These are phyloP conservation scores for Stephanodiscus triporus DNA, from an alignment of 108 stramenopile species.

Conservation along the genomic window DNA sequence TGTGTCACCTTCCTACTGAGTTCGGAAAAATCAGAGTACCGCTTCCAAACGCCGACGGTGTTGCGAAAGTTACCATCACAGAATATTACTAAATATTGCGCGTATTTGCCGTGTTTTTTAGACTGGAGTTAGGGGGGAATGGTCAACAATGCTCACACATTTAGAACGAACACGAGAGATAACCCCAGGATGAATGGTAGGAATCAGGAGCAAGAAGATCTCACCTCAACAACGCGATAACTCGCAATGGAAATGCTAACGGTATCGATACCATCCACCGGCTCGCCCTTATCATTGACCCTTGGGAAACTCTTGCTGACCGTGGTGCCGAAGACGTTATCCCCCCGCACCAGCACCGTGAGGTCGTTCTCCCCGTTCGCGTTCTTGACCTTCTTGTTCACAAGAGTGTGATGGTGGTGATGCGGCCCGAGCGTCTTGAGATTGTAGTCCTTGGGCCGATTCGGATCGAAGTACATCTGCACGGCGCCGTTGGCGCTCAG, in stretches of 20 bases:
- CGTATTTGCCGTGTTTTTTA: conserved; percentile 81
- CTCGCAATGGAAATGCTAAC: conserved; percentile 86
- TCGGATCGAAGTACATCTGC: conserved; percentile 53
- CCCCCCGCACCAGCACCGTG: conserved; percentile 68
- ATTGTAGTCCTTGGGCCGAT: conserved; percentile 50
- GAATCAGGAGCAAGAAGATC: conserved; percentile 4
- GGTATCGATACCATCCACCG: conserved; percentile 67
- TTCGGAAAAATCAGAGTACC: conserved; percentile 86
- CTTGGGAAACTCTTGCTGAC: conserved; percentile 83
- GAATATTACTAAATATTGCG: conserved; percentile 87
- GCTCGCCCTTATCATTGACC: conserved; percentile 55
- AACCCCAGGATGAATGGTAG: neutral
- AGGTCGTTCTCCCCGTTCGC: conserved; percentile 60
- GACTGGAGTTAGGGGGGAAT: conserved; percentile 45
- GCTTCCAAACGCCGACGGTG: conserved; percentile 90
- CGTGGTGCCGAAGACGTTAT: conserved; percentile 89
- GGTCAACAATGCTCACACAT: neutral
- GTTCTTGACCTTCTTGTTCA: conserved; percentile 57
- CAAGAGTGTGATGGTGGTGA: conserved; percentile 48
- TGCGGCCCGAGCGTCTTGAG: conserved; percentile 51
- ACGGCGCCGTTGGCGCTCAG: conserved; percentile 50
- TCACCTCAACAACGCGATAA: conserved; percentile 86
- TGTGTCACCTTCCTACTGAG: conserved; percentile 74
- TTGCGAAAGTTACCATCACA: conserved; percentile 82
- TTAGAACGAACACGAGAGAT: neutral